Conservation (phyloP, 2,329 filamentous ascomycete genomes). For the Penicillium sp. region DNA sequence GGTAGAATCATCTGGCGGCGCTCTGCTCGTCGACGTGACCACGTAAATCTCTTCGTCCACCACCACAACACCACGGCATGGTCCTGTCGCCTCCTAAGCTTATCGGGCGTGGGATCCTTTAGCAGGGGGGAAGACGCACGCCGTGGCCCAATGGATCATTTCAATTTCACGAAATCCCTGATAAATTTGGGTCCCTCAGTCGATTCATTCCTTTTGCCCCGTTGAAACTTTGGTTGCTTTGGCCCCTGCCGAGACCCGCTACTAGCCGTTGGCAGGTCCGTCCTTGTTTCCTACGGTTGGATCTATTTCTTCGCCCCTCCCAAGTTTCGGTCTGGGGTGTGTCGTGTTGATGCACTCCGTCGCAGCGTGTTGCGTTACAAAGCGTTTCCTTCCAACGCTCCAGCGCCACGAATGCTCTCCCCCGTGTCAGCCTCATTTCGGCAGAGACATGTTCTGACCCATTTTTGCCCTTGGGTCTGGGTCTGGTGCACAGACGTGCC, state of each 20-base stretch:
- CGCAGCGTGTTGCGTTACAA: too few species aligned
- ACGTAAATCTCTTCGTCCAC: not conserved
- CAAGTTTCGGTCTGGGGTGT: not conserved
- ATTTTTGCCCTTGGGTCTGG: not conserved
- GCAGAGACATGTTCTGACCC: too few species aligned
- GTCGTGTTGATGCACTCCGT: too few species aligned
- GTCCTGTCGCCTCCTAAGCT: not conserved
- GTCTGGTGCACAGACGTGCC: slow-evolving; percentile 5
- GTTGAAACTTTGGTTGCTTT: slow-evolving; percentile 6
- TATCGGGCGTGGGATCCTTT: slow-evolving; percentile 2
- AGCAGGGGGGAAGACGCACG: not conserved
- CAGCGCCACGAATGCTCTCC: too few species aligned
- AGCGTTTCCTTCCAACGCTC: too few species aligned
- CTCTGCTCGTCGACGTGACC: too few species aligned
- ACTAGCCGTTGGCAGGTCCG: slow-evolving; percentile 18
- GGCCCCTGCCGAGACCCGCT: slow-evolving; percentile 12
- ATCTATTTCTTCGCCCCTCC: slow-evolving; percentile 8
- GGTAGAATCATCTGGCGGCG: too few species aligned
- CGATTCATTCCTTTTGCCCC: not conserved
- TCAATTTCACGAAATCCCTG: too few species aligned
- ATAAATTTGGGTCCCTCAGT: too few species aligned
- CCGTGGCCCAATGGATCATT: too few species aligned
- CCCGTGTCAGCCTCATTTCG: too few species aligned
- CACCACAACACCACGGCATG: too few species aligned
- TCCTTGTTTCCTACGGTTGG: slow-evolving; percentile 9